Base-by-base conservation (phyloP, 805 yeast species). In the Ogataea philodendri region DNA sequence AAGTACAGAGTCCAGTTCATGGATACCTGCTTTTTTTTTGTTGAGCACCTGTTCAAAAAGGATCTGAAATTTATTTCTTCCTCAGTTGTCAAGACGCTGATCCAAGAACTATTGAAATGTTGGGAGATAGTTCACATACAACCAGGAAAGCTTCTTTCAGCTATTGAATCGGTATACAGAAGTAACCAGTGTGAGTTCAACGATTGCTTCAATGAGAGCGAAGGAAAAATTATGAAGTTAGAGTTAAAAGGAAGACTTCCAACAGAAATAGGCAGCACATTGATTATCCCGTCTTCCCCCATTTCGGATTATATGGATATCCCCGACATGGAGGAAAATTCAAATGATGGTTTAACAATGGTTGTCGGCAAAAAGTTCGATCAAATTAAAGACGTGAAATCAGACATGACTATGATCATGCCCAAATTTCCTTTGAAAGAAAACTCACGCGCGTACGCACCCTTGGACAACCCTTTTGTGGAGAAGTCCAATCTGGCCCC, bases 361-460 rank as follows among this genome's bases (percentile, higher is more conserved):
- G 48, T 58, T 15, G 34, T 57, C 9, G 57, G 54, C 2, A 46
- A 36, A 14, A 41, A 34, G 17, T 39, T 36, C 27, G 48, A 27
- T 11, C 35, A 24, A 6, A 32, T 35, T 9, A 30, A 35, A 9
- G 31, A 30, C 6, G 35, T 44, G 14, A 48, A 44, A n/a, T 51
- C 61, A 5, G 69, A 63, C 38, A 59, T 65, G 63, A 63, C 70
- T 0, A 64, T 59, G 64, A 51, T 65, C 2, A 44, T 62, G 35
- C 67, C 70, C 2, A 53, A 44, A n/a, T n/a, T n/a, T n/a, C n/a
- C n/a, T n/a, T n/a, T n/a, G n/a, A n/a, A n/a, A n/a, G n/a, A n/a
- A n/a, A n/a, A n/a, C n/a, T n/a, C n/a, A n/a, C n/a, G n/a, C n/a
- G n/a, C n/a, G n/a, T n/a, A n/a, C n/a, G n/a, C n/a, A n/a, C n/a